Conservation (phyloP, 345 rosid species). For the Bruguiera gymnorhiza region DNA sequence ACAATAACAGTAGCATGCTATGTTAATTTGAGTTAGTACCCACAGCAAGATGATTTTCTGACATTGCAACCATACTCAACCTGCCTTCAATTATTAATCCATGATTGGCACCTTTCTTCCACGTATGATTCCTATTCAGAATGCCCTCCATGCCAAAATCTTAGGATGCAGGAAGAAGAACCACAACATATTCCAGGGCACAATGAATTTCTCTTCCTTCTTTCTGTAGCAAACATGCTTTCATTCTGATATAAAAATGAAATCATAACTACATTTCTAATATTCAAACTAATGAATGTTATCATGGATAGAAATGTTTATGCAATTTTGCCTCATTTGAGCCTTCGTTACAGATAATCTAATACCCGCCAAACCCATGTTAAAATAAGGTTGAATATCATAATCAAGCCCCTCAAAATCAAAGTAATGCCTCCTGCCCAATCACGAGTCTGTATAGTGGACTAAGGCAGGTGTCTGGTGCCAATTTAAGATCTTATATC, state of each 20-base stretch:
- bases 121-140: background rate
- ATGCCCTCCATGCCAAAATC: background rate
- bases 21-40: too few species aligned
- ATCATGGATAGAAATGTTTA: too few species aligned
- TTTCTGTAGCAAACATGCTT: background rate
- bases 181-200: background rate
- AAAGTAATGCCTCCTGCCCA: background rate
- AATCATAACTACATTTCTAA: background rate
- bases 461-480: too few species aligned
- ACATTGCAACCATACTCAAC: too few species aligned
- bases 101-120: background rate
- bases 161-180: background rate
- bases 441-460: background rate
- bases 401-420: constrained; percentile 1
- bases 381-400: background rate
- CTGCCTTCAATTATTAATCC: too few species aligned
- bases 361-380: background rate
- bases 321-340: too few species aligned
- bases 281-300: background rate
- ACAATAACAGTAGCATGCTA: too few species aligned
- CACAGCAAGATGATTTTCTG: too few species aligned
- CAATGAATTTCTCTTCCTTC: background rate
- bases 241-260: background rate
- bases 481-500: background rate
- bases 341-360: too few species aligned